Conservation (phyloP, 2,329 filamentous ascomycete species). For the Aspergillus ochraceoroseus region DNA sequence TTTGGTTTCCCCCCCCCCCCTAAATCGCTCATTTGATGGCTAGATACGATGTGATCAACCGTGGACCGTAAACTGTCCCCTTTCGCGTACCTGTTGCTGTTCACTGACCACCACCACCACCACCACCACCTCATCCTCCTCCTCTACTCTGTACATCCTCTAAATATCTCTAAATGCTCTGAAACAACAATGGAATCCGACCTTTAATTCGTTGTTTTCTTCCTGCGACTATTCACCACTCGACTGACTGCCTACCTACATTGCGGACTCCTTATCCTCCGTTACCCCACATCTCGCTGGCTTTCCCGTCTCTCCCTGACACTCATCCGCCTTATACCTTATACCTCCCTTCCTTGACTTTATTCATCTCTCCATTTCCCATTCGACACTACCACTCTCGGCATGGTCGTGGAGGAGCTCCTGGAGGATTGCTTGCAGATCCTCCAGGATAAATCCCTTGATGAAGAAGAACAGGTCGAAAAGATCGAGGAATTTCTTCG, state of each 20-base stretch:
- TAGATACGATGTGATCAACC: conserved; percentile 33
- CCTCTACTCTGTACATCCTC: conserved; percentile 3
- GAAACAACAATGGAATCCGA: conserved; percentile 18
- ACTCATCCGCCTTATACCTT: conserved; percentile 9
- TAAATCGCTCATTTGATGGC: conserved; percentile 20
- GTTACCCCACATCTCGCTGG: conserved; percentile 18
- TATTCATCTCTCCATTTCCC: conserved; percentile 5
- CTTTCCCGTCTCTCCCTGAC: conserved; percentile 12
- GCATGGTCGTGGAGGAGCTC: conserved; percentile 86
- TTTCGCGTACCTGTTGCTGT: conserved; percentile 16
- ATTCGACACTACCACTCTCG: conserved; percentile 26
- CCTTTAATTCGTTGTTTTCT: conserved; percentile 9
- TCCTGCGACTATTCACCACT: conserved; percentile 8
- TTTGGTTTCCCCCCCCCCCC: conserved; percentile 22
- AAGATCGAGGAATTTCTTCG: conserved; percentile 80
- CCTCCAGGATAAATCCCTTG: conserved; percentile 72
- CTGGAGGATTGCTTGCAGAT: conserved; percentile 89
- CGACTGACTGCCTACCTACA: conserved; percentile 6
- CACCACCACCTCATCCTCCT: background rate
- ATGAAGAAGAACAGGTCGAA: conserved; percentile 95
- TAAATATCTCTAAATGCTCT: conserved; percentile 1
- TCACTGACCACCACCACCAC: conserved; percentile 6
- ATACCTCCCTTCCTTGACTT: conserved; percentile 6
- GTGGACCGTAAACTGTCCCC: conserved; percentile 22
- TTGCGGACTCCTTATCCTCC: conserved; percentile 11